Evolutionary conservation across 192 early-diverging fungal genomes (phyloP).

Genomic region (Podila epigama): DNA sequence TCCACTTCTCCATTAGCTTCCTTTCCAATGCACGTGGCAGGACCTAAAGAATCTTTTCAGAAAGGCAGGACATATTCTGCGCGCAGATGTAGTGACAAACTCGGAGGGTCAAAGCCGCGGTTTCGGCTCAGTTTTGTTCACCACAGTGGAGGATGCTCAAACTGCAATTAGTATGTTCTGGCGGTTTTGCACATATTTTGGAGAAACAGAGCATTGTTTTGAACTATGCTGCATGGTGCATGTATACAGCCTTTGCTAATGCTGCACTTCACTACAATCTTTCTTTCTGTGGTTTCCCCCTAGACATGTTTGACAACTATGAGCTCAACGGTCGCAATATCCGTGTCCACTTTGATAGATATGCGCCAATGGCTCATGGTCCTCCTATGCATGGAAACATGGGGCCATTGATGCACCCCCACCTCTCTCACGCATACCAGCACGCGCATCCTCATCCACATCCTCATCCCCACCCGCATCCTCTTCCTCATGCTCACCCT

Average conservation of each 20-base stretch:
- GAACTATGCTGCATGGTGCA: too few species aligned
- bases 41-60: constrained; percentile 85
- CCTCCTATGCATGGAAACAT: constrained; percentile 36
- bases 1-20: constrained; percentile 51
- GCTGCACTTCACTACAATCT: not conserved
- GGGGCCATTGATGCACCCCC: constrained; percentile 42
- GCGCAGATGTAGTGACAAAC: constrained; percentile 73
- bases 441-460: constrained; percentile 30
- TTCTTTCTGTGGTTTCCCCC: not conserved
- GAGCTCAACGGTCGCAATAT: constrained; percentile 58
- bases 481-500: not conserved
- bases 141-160: constrained; percentile 71
- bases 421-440: constrained; percentile 39
- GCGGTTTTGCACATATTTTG: not conserved
- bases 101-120: constrained; percentile 73
- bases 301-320: constrained; percentile 59
- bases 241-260: not conserved
- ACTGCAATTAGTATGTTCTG: constrained; percentile 67
- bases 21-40: constrained; percentile 81
- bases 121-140: constrained; percentile 77
- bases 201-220: not conserved
- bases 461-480: constrained; percentile 15
- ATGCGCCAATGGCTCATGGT: constrained; percentile 35
- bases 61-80: constrained; percentile 67
- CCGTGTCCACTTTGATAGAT: constrained; percentile 63